phyloP scores from a whole-genome alignment of 108 stramenopile species.

The Skeletonema grethae region DNA sequence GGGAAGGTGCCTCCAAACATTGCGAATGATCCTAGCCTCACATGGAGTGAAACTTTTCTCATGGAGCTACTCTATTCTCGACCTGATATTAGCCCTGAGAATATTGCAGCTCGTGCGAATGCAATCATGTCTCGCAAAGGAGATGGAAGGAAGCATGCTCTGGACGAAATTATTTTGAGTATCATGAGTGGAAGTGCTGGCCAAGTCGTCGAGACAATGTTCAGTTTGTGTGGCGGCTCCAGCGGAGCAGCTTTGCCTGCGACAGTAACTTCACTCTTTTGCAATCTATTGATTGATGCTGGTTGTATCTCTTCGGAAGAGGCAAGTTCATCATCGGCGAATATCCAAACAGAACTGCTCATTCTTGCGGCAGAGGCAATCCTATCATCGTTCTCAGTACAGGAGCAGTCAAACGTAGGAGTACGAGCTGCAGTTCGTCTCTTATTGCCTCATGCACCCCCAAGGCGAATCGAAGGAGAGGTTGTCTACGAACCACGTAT shows the following conservation, averaged over 20 bases:
- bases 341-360: constrained; percentile 64
- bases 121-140: constrained; percentile 42
- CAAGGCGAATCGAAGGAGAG: constrained; percentile 29
- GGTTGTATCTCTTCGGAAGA: constrained; percentile 39
- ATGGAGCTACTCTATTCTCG: constrained; percentile 71
- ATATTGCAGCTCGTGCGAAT: constrained; percentile 59
- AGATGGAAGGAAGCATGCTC: not conserved
- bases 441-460: constrained; percentile 61
- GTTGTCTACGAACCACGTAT: constrained; percentile 50
- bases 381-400: constrained; percentile 68
- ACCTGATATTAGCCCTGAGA: constrained; percentile 58
- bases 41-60: constrained; percentile 69
- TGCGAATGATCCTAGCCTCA: not conserved
- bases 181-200: constrained; percentile 78
- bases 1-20: constrained; percentile 11
- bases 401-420: constrained; percentile 61
- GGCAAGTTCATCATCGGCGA: constrained; percentile 6
- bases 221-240: constrained; percentile 63
- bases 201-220: constrained; percentile 52
- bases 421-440: constrained; percentile 63
- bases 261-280: constrained; percentile 67
- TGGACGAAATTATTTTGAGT: constrained; percentile 54
- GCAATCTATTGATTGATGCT: constrained; percentile 64
- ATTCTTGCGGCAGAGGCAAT: constrained; percentile 68
- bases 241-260: constrained; percentile 84